phyloP scores from a whole-genome alignment of 257 asterid genomes.

The Cynanchum wilfordii region DNA sequence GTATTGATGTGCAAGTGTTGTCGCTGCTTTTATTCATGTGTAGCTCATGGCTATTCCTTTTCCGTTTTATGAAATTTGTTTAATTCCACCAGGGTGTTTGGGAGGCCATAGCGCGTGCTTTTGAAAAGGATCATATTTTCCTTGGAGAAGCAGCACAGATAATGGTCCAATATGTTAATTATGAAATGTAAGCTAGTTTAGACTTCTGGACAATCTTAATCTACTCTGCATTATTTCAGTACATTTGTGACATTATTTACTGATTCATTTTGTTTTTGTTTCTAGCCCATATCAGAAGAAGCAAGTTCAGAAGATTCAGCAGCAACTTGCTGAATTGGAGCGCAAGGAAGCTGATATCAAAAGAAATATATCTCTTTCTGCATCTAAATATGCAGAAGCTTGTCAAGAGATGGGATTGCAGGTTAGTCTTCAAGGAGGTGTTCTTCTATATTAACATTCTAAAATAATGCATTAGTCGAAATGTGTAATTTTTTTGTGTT shows the following conservation, averaged over 20 bases:
- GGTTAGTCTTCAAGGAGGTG: conserved; percentile 32
- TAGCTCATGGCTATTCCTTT: neutral
- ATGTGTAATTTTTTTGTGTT: conserved; percentile 9
- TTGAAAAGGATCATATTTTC: conserved; percentile 75
- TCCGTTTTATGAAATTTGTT: conserved; percentile 14
- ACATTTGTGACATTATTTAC: conserved; percentile 5
- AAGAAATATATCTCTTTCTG: conserved; percentile 88
- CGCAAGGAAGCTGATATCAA: conserved; percentile 86
- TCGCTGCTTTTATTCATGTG: neutral
- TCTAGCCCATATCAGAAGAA: conserved; percentile 83
- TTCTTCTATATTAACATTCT: neutral
- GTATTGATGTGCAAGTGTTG: neutral
- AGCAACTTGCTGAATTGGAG: conserved; percentile 83
- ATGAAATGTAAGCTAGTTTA: conserved; percentile 63
- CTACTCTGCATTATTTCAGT: neutral
- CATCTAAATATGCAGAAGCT: conserved; percentile 82
- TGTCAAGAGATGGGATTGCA: conserved; percentile 92
- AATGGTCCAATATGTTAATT: conserved; percentile 87
- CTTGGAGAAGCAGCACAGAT: conserved; percentile 95
- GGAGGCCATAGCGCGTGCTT: conserved; percentile 83
- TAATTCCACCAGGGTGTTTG: conserved; percentile 69
- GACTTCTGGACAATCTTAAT: conserved; percentile 34
- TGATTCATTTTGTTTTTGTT: conserved; percentile 11
- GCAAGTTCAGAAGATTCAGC: conserved; percentile 88
- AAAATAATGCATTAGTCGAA: neutral